Conservation (phyloP, 305 asterid genomes). For the Monarda citriodora region DNA sequence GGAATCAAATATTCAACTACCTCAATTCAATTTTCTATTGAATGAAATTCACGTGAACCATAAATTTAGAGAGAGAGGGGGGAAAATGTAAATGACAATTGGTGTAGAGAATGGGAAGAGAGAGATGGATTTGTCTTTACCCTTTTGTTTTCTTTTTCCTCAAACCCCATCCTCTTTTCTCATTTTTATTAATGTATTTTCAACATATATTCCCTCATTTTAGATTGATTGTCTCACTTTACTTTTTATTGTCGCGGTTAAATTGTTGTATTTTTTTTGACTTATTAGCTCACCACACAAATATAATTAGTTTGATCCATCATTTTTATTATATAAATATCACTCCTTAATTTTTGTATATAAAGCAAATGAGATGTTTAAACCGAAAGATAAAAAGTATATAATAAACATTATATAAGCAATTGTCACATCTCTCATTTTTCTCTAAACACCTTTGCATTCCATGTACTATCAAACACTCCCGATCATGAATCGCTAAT, state of each 20-base stretch:
- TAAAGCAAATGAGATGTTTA: no score
- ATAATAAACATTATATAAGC: conserved; percentile 35
- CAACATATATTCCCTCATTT: no score
- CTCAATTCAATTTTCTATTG: neutral
- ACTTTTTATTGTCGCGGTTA: no score
- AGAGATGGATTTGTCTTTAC: conserved; percentile 15
- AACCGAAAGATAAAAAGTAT: no score
- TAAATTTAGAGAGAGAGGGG: neutral
- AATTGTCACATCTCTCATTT: conserved; percentile 26
- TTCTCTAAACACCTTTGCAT: conserved; percentile 29
- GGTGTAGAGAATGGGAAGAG: neutral
- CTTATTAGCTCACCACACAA: no score
- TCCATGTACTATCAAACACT: conserved; percentile 28
- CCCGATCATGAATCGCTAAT: conserved; percentile 40
- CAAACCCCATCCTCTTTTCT: conserved; percentile 21
- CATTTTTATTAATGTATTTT: conserved; percentile 20
- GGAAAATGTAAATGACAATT: conserved; percentile 2
- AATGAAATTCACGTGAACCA: conserved; percentile 9
- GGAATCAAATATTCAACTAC: neutral
- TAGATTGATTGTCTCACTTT: no score
- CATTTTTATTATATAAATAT: no score
- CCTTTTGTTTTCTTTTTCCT: neutral
- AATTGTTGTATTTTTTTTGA: no score
- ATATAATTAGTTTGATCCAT: no score
- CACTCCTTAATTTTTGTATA: no score